Percentiles rank a stretch among this genome's conserved stretches.
phyloP scores from a whole-genome alignment of 2,329 filamentous ascomycete species.

The Cephalotrichum gorgonifer region DNA sequence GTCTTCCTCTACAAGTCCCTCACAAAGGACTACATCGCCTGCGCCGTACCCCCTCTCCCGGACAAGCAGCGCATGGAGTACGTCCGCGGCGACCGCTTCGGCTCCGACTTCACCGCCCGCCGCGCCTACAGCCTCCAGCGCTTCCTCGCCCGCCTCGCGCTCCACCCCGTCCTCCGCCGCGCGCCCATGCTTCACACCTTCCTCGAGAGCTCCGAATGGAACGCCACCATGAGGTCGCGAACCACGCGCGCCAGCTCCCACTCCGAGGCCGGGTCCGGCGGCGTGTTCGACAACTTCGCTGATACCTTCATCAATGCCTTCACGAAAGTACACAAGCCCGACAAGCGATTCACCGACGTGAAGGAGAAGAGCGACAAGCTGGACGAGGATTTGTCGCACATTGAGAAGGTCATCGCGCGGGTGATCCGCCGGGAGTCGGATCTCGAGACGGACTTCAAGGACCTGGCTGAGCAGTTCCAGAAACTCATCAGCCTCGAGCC shows the following conservation, averaged over 20 bases:
- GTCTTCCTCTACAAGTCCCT: slow-evolving; percentile 92
- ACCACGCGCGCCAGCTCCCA: slow-evolving; percentile 51
- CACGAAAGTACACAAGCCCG: slow-evolving; percentile 89
- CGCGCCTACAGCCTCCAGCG: slow-evolving; percentile 84
- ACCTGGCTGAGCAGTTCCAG: slow-evolving; percentile 89
- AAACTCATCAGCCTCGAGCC: slow-evolving; percentile 85
- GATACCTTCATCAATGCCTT: slow-evolving; percentile 97
- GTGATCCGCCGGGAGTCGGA: slow-evolving; percentile 83
- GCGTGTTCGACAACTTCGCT: slow-evolving; percentile 89
- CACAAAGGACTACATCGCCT: slow-evolving; percentile 76
- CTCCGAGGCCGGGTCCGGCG: slow-evolving; percentile 37
- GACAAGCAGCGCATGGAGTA: slow-evolving; percentile 99
- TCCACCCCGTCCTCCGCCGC: slow-evolving; percentile 82
- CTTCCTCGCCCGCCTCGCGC: slow-evolving; percentile 74
- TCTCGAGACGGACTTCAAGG: slow-evolving; percentile 76
- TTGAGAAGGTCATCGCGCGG: slow-evolving; percentile 90
- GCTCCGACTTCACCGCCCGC: slow-evolving; percentile 79
- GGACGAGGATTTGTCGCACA: slow-evolving; percentile 82
- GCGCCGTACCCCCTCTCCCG: slow-evolving; percentile 85
- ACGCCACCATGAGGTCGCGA: slow-evolving; percentile 81
- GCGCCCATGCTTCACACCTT: slow-evolving; percentile 78
- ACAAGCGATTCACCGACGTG: slow-evolving; percentile 90
- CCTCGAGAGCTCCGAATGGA: slow-evolving; percentile 91
- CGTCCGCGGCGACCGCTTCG: slow-evolving; percentile 91
- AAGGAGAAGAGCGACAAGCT: slow-evolving; percentile 87